A percentile compares a stretch with the other conserved stretches of the same genome.
Evolutionary conservation across 352 stramenopile genomes (phyloP).

Genomic region (Globisporangium rhizosaccharum): DNA sequence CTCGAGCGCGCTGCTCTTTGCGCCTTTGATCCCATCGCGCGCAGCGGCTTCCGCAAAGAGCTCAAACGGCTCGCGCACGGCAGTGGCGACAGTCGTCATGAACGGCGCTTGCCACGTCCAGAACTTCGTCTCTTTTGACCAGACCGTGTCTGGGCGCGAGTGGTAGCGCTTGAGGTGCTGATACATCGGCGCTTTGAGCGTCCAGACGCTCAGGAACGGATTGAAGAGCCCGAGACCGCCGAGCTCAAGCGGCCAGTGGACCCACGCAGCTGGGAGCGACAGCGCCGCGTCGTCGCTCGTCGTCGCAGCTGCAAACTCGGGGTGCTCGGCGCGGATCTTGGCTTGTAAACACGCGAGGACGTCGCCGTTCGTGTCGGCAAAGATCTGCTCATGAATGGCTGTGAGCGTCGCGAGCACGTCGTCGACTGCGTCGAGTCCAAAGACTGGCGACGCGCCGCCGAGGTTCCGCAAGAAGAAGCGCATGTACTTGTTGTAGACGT

Average conservation of each 20-base stretch:
- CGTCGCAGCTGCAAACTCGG: not conserved
- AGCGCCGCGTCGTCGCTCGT: not conserved
- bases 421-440: constrained; percentile 21
- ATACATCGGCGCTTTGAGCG: constrained; percentile 20
- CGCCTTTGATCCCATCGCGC: constrained; percentile 17
- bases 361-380: constrained; percentile 28
- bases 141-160: constrained; percentile 15
- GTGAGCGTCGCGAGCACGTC: constrained; percentile 26
- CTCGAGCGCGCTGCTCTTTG: constrained; percentile 2
- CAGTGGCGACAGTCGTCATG: constrained; percentile 15
- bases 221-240: constrained; percentile 40
- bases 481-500: constrained; percentile 65
- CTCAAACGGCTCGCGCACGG: constrained; percentile 21
- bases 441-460: constrained; percentile 25
- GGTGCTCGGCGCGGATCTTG: constrained; percentile 16
- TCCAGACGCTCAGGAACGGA: constrained; percentile 36
- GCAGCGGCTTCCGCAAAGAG: constrained; percentile 24
- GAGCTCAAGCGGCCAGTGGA: constrained; percentile 33
- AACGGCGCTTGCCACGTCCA: constrained; percentile 38
- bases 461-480: constrained; percentile 47
- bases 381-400: constrained; percentile 27
- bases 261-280: constrained; percentile 26
- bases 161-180: constrained; percentile 21
- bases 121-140: constrained; percentile 26
- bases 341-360: constrained; percentile 24